Base-by-base conservation (phyloP, 306 rosid species). In the Casuarina cunninghamiana region DNA sequence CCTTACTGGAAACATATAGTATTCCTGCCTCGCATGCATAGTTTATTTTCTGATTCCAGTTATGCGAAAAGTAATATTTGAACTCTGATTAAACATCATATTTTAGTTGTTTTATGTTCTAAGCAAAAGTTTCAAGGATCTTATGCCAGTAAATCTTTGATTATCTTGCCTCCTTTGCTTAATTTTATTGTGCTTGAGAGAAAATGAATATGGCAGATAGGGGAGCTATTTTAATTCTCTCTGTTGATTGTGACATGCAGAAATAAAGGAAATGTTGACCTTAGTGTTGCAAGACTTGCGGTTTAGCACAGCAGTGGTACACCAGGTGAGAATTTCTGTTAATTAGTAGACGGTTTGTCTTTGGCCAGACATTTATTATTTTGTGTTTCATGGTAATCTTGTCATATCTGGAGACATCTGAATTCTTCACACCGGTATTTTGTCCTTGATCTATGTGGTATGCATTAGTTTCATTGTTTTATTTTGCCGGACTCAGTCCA, bases 251-350 rank as follows among this genome's bases (percentile, higher is more conserved):
- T 67, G 32, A 41, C 80, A 75, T 67, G 76, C 97, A 95, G 98
- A 95, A 86, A 92, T 89, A 84, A 95, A 91, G 82, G 97, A 95
- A 80, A 75, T 91, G 49, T 77, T 95, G 83, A 73, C 96, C 77
- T 58, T 95, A 72, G 93, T 84, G 75, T 83, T 95, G 85, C 84
- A 75, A 81, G 97, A 86, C 84, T 90, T 95, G 80, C 75, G 86
- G 63, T 95, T 95, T 78, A 91, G 90, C 86, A 82, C 97, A 21
- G 99, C 97, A 19, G 99, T 95, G 83, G 97, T 95, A 63, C 97
- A 95, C 86, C 99, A 95, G 93, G 94, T 93, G 81, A 74, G 90
- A n/a, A 43, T 42, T 53, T 75, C 48, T 65, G 75, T 73, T 53
- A 55, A 46, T 42, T 62, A 71, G 41, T 67, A 78, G 63, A 21